Evolutionary conservation across 148 eudicot species (phyloP).

Genomic region (Spergularia bocconei): DNA sequence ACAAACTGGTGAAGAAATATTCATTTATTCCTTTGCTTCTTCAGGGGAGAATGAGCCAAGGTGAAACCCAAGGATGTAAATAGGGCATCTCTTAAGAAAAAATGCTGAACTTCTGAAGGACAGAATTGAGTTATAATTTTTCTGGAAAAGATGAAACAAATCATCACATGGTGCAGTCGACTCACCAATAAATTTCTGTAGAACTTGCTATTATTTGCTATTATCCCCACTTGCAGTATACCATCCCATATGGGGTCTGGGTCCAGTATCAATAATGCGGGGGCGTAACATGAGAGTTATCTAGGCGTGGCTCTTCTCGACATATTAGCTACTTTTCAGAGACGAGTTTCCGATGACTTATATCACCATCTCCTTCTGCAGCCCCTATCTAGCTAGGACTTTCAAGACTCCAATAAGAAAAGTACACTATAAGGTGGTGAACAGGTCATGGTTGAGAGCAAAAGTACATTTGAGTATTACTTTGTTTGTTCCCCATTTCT

Average conservation of each 20-base stretch:
- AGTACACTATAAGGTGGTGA: not conserved
- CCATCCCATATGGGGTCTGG: not conserved
- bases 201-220: not conserved
- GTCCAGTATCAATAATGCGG: not conserved
- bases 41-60: not conserved
- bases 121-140: not conserved
- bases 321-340: not conserved
- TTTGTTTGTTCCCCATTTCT: not conserved
- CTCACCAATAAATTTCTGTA: conserved; percentile 4
- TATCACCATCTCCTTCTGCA: not conserved
- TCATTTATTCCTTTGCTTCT: conserved; percentile 11
- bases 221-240: conserved; percentile 1
- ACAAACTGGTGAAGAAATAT: conserved; percentile 2
- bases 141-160: conserved; percentile 14
- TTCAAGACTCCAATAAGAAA: too few relatives aligned
- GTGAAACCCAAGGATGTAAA: not conserved
- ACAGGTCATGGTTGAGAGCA: not conserved
- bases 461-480: not conserved
- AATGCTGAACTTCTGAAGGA: not conserved
- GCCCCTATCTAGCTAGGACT: not conserved
- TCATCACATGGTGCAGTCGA: conserved; percentile 12
- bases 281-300: not conserved
- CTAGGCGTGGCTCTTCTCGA: not conserved
- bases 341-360: not conserved
- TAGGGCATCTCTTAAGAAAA: not conserved